These are phyloP conservation scores for Tuber umbilicatum DNA, from an alignment of 495 filamentous ascomycete genomes.

Conservation along the genomic window DNA sequence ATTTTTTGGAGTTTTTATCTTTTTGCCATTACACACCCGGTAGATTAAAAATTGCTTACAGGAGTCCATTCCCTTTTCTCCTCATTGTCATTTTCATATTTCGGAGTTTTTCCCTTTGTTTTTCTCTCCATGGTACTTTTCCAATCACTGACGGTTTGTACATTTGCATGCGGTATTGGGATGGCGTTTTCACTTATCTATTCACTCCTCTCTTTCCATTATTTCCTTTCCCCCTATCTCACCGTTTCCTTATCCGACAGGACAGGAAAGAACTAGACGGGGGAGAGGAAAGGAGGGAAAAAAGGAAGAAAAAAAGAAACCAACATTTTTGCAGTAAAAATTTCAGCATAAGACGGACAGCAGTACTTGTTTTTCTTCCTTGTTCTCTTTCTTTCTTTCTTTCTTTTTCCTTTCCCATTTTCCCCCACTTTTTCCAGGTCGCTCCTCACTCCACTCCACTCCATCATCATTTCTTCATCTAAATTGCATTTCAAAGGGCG, in stretches of 20 bases:
- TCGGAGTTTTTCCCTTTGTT: conserved; percentile 10
- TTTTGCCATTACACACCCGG: conserved; percentile 9
- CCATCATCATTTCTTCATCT: conserved; percentile 21
- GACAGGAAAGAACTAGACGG: neutral
- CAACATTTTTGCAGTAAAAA: conserved; percentile 2
- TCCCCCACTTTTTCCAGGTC: conserved; percentile 8
- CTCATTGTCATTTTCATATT: conserved; percentile 8
- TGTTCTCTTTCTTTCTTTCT: neutral
- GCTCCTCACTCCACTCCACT: neutral
- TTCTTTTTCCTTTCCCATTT: neutral
- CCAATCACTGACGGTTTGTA: neutral
- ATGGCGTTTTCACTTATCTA: neutral
- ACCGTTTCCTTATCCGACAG: neutral
- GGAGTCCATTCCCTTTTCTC: conserved; percentile 24
- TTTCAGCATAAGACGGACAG: neutral
- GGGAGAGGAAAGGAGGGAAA: neutral
- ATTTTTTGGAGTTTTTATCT: conserved; percentile 19
- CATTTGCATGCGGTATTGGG: neutral
- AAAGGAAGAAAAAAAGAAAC: neutral
- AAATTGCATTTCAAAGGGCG: neutral
- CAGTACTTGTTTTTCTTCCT: neutral
- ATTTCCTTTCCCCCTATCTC: conserved; percentile 8
- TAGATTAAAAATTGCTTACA: neutral
- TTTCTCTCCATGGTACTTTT: conserved; percentile 7
- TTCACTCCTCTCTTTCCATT: neutral